Conservation (phyloP, 768 basidiomycete genomes). For the Solioccasus polychromus region DNA sequence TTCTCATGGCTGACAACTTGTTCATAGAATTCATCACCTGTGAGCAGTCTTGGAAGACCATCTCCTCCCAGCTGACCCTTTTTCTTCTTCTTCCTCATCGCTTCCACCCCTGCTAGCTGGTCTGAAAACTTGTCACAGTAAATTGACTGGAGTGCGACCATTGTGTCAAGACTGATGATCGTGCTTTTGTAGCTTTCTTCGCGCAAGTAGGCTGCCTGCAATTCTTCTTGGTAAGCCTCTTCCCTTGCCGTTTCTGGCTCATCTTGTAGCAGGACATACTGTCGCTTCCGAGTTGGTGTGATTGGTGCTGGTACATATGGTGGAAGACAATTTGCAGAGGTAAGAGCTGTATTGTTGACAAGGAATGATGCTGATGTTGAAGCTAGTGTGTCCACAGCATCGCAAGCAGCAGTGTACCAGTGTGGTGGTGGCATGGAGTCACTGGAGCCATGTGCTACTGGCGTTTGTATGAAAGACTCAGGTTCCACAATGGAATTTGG, state of each 20-base stretch:
- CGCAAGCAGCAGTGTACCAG: too few relatives aligned
- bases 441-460: not conserved
- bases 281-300: not conserved
- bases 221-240: not conserved
- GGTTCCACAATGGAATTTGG: not conserved
- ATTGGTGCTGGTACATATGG: not conserved
- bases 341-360: not conserved
- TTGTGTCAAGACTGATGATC: not conserved
- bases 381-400: not conserved
- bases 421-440: not conserved
- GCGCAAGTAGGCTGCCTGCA: not conserved
- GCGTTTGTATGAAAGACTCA: not conserved
- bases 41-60: not conserved
- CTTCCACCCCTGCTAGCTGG: not conserved
- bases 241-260: not conserved
- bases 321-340: not conserved
- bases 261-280: not conserved
- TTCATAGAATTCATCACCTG: not conserved
- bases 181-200: not conserved
- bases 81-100: not conserved
- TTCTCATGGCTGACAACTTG: not conserved
- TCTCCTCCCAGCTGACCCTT: not conserved
- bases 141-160: not conserved
- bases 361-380: conserved; percentile 7
- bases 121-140: not conserved